Evolutionary conservation across 305 asterid genomes (phyloP).

Genomic region (Solanum hybrid): DNA sequence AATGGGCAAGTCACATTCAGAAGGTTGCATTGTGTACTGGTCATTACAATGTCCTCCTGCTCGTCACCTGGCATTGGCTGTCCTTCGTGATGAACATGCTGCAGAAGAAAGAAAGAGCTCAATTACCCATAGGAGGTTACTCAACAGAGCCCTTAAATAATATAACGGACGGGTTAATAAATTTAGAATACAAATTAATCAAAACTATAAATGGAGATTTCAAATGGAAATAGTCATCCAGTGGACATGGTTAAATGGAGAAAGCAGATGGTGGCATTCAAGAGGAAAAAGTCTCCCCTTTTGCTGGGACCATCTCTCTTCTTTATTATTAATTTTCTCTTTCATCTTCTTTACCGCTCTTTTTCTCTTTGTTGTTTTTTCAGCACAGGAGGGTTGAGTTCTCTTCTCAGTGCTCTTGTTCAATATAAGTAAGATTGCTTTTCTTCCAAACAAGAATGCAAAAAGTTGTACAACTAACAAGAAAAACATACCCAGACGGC

Average conservation of each 20-base stretch:
- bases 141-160: neutral
- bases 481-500: conserved; percentile 68
- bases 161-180: neutral
- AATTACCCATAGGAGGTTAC: neutral
- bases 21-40: conserved; percentile 62
- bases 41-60: conserved; percentile 86
- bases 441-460: neutral
- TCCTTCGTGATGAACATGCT: conserved; percentile 90
- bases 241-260: neutral
- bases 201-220: neutral
- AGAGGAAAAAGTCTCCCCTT: neutral
- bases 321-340: neutral
- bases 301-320: neutral
- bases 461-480: neutral
- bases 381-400: neutral
- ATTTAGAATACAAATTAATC: neutral
- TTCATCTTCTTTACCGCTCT: neutral
- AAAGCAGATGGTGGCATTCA: neutral
- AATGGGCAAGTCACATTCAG: conserved; percentile 67
- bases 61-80: conserved; percentile 95
- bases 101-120: conserved; percentile 18
- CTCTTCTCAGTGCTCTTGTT: neutral
- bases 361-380: neutral
- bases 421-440: neutral
- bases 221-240: neutral